Base-by-base conservation (phyloP, 2,329 filamentous ascomycete genomes). In the Penicillium rolfsii region DNA sequence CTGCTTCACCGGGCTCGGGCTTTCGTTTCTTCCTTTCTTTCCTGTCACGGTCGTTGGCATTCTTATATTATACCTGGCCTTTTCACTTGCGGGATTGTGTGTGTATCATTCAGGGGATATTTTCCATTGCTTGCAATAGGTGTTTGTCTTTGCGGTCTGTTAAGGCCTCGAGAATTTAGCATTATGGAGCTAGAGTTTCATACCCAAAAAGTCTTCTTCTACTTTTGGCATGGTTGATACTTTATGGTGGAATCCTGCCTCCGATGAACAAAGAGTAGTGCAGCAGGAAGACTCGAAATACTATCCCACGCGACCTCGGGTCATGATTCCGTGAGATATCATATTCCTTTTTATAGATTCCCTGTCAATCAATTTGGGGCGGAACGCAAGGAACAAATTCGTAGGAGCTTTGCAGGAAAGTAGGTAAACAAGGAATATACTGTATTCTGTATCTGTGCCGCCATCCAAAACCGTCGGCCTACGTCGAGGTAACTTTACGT, bases 51-150 rank as follows among this genome's bases (percentile, higher is more conserved):
- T 58, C 49, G 38, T 61, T 59, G 58, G 55, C 55, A 64, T 58
- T 59, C 49, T 62, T 57, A 54, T 60, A 50, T 64, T 52, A 58
- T 57, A 63, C 55, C 58, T 61, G 30, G 53, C 62, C 61, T 62
- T 55, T 48, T 41, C 16, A 59, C 38, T 26, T 45, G 52, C 52
- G 63, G 63, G 55, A 52, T 62, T 60, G 49, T 62, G 58, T 62
- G 58, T 61, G 64, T 60, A 54, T 62, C 49, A 52, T 60, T 57
- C 46, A 59, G 46, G 55, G 52, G 60, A 41, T 38, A 59, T 61
- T 28, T 28, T 46, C 46, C 16, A 33, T 64, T 52, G 58, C 41
- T 64, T 54, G 24, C 35, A 55, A 43, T 57, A 9, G 58, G 63
- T 63, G 55, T 57, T 57, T 43, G 38, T 11, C 30, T 33, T 8